Evolutionary conservation across 331 rosid species (phyloP), one percentile per base, ranked within the genome.

Genomic region (Ulmus americana): DNA sequence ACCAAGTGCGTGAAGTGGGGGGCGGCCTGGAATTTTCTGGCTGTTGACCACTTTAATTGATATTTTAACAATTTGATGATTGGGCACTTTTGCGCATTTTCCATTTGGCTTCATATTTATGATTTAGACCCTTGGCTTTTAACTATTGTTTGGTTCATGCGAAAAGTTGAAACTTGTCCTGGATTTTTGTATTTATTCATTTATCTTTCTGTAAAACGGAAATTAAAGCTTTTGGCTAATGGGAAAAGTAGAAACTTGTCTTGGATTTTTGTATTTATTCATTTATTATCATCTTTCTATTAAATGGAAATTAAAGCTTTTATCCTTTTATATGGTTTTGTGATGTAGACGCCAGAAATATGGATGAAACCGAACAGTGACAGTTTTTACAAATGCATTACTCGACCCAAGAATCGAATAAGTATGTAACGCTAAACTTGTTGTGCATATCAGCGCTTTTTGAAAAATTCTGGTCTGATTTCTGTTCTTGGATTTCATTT

Each of bases 361-460:
- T 94, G 99, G 99, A 77, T 57, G 87, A 94, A 83, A 40, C 99
- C 96, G 20, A 81, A 71, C 22, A 90, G 92, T 55, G 86, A 84
- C 61, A 75, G 66, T 61, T 84, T 81, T 64, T 60, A 69, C 38
- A 78, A 80, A 72, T 94, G 99, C 80, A 79, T 87, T 61, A 38
- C 71, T 42, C 86, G 86, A 68, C 82, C 90, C 46, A 80, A 47
- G 79, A 84, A 82, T 64, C 80, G 62, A 46, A 78, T 61, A 55
- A 86, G 99, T 94, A 81, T 0, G 96, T 82, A 16, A 6, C 6
- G 4, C 10, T 28, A 8, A 64, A 51, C 41, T 3, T 57, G 39
- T 47, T 15, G 39, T 41, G 10, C 64, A 35, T n/a, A 15, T 59
- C 6, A 14, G 20, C 38, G 3, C 45, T 10, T 11, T 7, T 7